Evolutionary conservation across 371 early-diverging fungal species (phyloP), one percentile per base, ranked within the genome.

Genomic region (Mucor sp.): DNA sequence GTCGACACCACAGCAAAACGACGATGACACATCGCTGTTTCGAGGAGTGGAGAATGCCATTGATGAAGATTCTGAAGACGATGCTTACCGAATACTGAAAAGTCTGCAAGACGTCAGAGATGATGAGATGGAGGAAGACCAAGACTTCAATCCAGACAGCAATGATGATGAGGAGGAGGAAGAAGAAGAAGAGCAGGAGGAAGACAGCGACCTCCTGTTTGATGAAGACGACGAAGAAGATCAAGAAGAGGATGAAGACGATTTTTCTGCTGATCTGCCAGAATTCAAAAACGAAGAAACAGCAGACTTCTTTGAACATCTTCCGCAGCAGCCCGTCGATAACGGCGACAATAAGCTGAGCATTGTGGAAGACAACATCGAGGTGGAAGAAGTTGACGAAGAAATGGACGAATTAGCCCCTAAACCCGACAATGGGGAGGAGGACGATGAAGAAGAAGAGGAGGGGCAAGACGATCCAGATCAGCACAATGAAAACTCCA

Each of bases 221-320:
- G 30, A 58, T 4, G 63, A 59, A 19, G 62, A 66, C 2, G 58
- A 66, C 1, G 55, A 66, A 15, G 59, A 48, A 27, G 58, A 57
- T 27, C 48, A 57, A 6, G 63, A 68, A 0, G 60, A 63, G 11
- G 68, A 68, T 5, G 59, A 68, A 4, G 65, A 65, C 8, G 65
- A 60, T 32, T 60, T 64, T 27, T 23, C 60, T 1, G 25, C 39
- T 8, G 65, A 35, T 30, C 63, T 62, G n/a, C 63, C 48, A 27
- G 65, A 65, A 35, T 65, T 69, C 28, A 55, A 67, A 47, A 68
- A 71, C 30, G 65, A 60, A 48, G 72, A 60, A 17, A 58, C 62
- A 37, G 32, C 60, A n/a, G 72, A 67, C 25, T 67, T 64, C 35
- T 71, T 71, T 39, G 67, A 71, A 27, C 62, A 71, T n/a, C 21